Percentiles rank a stretch among this genome's conserved stretches.
These are phyloP conservation scores for Mortierella antarctica DNA, from an alignment of 192 early-diverging fungal genomes.

Conservation along the genomic window DNA sequence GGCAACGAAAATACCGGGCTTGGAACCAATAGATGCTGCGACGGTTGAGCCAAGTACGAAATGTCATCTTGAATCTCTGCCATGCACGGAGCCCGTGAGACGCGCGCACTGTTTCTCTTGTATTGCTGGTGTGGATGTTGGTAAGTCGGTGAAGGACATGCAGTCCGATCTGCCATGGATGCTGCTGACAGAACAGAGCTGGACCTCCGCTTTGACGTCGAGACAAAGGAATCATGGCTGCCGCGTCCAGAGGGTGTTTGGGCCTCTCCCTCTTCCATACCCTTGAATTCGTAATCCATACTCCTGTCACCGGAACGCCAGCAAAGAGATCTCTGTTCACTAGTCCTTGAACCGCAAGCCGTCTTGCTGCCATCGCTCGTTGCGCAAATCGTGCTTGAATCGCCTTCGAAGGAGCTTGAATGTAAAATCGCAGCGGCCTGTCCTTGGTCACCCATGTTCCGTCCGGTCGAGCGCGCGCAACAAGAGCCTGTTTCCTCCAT, in stretches of 20 bases:
- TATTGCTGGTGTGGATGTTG: constrained; percentile 15
- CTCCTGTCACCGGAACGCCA: constrained; percentile 18
- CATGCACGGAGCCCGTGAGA: constrained; percentile 16
- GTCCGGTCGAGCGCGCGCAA: neutral
- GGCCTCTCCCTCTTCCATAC: neutral
- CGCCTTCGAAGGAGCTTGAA: constrained; percentile 11
- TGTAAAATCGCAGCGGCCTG: neutral
- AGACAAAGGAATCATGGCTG: constrained; percentile 12
- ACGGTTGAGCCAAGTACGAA: constrained; percentile 2
- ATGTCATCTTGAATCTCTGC: constrained; percentile 13
- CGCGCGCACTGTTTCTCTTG: constrained; percentile 1
- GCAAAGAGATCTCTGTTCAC: constrained; percentile 5
- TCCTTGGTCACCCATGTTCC: neutral
- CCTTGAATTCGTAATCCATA: constrained; percentile 9
- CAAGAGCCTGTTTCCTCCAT: constrained; percentile 4
- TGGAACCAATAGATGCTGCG: constrained; percentile 4
- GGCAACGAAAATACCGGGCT: neutral
- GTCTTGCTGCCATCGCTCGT: constrained; percentile 23
- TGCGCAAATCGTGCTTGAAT: constrained; percentile 24
- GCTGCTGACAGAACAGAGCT: constrained; percentile 21
- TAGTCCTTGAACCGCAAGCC: constrained; percentile 18
- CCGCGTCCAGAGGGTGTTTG: neutral
- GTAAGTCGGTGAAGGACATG: constrained; percentile 26
- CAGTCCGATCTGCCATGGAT: constrained; percentile 7
- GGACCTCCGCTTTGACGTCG: constrained; percentile 14